phyloP scores from a whole-genome alignment of 345 rosid species.

The Acer saccharum region DNA sequence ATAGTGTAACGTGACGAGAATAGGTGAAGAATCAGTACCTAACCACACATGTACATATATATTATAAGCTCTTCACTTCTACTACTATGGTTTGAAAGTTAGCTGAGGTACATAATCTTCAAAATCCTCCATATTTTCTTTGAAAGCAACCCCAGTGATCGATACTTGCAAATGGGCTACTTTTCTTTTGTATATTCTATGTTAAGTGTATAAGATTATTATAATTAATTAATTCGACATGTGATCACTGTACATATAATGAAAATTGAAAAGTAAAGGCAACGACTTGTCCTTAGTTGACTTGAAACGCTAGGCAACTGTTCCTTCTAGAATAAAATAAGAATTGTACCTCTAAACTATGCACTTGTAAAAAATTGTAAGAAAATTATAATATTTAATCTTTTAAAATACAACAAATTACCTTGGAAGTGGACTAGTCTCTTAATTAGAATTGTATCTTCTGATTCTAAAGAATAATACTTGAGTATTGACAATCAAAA shows the following conservation, averaged over 20 bases:
- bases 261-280: neutral
- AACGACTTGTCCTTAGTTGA: too few relatives aligned
- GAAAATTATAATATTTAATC: neutral
- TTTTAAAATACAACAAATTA: too few relatives aligned
- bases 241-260: too few relatives aligned
- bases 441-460: too few relatives aligned
- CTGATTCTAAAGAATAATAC: too few relatives aligned
- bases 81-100: constrained; percentile 1
- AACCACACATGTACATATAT: too few relatives aligned
- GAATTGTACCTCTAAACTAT: too few relatives aligned
- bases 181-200: neutral
- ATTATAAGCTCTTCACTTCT: neutral
- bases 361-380: too few relatives aligned
- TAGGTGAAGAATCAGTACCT: neutral
- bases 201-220: too few relatives aligned
- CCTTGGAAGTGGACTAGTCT: too few relatives aligned
- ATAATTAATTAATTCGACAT: too few relatives aligned
- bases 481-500: too few relatives aligned
- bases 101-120: neutral
- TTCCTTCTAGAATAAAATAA: neutral
- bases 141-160: neutral
- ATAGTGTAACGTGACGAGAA: neutral
- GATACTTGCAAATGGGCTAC: neutral
- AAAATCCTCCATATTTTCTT: neutral
- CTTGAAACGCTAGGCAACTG: neutral